These are phyloP conservation scores for Thalassiosira ordinaria DNA, from an alignment of 352 stramenopile genomes.

Conservation along the genomic window DNA sequence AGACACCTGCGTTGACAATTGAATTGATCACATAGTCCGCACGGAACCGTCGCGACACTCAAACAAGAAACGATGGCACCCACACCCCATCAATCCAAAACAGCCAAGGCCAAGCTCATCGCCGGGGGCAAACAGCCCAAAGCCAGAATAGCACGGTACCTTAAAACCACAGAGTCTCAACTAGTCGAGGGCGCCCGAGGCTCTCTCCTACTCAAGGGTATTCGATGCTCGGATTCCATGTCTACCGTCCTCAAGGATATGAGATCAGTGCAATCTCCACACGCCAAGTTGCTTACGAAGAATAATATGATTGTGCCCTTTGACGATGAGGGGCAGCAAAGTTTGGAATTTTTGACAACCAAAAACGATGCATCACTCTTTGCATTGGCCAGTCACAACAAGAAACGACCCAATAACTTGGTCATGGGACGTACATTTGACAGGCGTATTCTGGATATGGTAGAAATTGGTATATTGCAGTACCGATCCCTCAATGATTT, in stretches of 20 bases:
- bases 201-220: conserved; percentile 82
- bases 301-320: conserved; percentile 86
- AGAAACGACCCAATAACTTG: conserved; percentile 99
- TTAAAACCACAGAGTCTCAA: conserved; percentile 81
- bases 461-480: conserved; percentile 95
- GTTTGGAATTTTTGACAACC: conserved; percentile 84
- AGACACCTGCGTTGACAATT: no score
- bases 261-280: conserved; percentile 75
- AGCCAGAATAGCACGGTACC: conserved; percentile 79
- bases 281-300: conserved; percentile 84
- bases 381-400: conserved; percentile 95
- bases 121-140: conserved; percentile 80
- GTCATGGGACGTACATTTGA: conserved; percentile 97
- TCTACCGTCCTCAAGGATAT: conserved; percentile 82
- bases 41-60: no score
- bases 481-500: conserved; percentile 95
- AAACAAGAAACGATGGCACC: conserved; percentile 75
- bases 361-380: conserved; percentile 99
- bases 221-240: conserved; percentile 84
- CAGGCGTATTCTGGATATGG: conserved; percentile 97
- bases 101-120: conserved; percentile 70
- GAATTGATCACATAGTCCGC: no score
- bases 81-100: conserved; percentile 78
- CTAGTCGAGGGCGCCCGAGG: conserved; percentile 74
- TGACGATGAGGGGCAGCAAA: conserved; percentile 75